These are phyloP conservation scores for Endocalyx cinctus DNA, from an alignment of 2,329 filamentous ascomycete species.

Conservation along the genomic window DNA sequence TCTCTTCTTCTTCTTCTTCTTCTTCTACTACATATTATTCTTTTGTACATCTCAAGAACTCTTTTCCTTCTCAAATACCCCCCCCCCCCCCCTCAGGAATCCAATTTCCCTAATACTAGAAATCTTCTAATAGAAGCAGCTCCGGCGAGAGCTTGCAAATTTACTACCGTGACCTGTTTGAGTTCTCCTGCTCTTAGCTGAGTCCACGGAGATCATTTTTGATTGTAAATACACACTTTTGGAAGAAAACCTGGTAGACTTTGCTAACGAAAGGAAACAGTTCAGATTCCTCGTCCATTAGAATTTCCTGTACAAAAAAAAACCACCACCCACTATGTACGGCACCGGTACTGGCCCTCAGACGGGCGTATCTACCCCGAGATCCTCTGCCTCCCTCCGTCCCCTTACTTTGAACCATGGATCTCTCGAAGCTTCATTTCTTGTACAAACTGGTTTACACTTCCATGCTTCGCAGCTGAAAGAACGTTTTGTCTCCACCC, in stretches of 20 bases:
- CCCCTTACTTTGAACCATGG: constrained; percentile 89
- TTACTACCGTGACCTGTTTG: no score
- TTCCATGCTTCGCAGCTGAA: constrained; percentile 94
- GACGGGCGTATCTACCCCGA: constrained; percentile 94
- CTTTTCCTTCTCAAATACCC: no score
- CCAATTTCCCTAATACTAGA: no score
- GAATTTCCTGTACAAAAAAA: neutral
- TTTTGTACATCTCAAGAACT: no score
- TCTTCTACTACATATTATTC: no score
- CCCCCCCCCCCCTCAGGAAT: no score
- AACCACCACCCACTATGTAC: constrained; percentile 68
- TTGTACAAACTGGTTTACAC: constrained; percentile 91
- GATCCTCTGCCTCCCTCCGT: constrained; percentile 87
- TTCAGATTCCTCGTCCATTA: neutral
- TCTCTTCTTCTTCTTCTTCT: no score
- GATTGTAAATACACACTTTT: constrained; percentile 11
- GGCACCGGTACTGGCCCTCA: constrained; percentile 77
- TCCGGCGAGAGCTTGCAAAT: constrained; percentile 2
- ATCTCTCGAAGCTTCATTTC: constrained; percentile 91
- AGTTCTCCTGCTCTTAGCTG: constrained; percentile 35
- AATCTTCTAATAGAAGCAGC: constrained; percentile 10
- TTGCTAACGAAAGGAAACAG: no score
- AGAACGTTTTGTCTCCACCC: constrained; percentile 78
- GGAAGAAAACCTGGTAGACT: no score
- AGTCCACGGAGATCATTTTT: constrained; percentile 31